Evolutionary conservation across 2,329 filamentous ascomycete species (phyloP).

Genomic region (Karstenula rhodostoma): DNA sequence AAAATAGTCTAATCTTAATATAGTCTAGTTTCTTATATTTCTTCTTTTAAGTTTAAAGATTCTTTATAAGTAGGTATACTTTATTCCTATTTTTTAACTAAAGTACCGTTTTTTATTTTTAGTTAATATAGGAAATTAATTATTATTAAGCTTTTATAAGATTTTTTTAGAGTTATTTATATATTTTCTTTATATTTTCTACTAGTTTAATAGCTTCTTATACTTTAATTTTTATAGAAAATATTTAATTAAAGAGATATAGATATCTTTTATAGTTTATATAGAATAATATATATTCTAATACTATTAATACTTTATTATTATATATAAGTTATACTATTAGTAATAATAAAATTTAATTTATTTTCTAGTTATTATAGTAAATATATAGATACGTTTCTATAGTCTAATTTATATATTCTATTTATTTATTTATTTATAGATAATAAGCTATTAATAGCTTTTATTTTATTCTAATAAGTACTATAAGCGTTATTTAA

Average conservation of each 20-base stretch:
- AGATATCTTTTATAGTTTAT: neutral
- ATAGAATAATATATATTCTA: neutral
- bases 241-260: neutral
- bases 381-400: neutral
- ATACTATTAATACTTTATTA: conserved; percentile 12
- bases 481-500: neutral
- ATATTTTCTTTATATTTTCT: neutral
- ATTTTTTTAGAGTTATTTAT: neutral
- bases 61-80: neutral
- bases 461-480: neutral
- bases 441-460: neutral
- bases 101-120: neutral
- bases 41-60: neutral
- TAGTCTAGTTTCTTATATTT: conserved; percentile 2
- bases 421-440: neutral
- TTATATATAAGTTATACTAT: conserved; percentile 9
- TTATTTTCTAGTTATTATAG: neutral
- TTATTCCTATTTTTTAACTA: neutral
- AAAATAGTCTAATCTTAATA: neutral
- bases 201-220: neutral
- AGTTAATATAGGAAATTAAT: neutral
- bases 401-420: neutral
- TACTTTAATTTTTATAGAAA: neutral
- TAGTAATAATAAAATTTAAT: neutral
- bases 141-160: neutral